phyloP scores from a whole-genome alignment of 108 stramenopile genomes.

The Nitzschia sp. region DNA sequence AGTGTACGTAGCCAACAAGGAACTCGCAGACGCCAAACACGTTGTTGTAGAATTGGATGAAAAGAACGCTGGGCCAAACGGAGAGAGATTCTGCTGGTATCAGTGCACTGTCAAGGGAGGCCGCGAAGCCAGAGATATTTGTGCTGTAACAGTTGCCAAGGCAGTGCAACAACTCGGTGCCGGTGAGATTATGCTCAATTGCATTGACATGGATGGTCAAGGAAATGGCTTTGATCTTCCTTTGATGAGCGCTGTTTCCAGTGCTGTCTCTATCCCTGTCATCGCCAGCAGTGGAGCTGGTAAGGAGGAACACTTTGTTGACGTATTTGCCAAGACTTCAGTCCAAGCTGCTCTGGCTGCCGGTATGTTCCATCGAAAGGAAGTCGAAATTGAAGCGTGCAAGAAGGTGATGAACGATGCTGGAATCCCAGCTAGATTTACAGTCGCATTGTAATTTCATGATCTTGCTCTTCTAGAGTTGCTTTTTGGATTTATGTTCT shows the following conservation, averaged over 20 bases:
- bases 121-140: constrained; percentile 88
- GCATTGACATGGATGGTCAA: constrained; percentile 99
- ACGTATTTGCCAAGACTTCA: constrained; percentile 85
- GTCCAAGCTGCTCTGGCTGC: constrained; percentile 96
- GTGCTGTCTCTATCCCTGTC: constrained; percentile 92
- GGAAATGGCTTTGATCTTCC: constrained; percentile 92
- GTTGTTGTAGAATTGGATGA: constrained; percentile 70
- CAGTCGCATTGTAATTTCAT: too few species aligned
- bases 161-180: constrained; percentile 89
- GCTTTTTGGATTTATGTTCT: too few species aligned
- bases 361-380: constrained; percentile 98
- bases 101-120: constrained; percentile 98
- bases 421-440: constrained; percentile 53
- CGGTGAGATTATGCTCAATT: constrained; percentile 98
- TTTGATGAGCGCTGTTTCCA: constrained; percentile 88
- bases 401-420: constrained; percentile 73
- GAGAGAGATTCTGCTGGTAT: constrained; percentile 92
- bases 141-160: constrained; percentile 88
- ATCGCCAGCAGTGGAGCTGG: constrained; percentile 98
- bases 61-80: constrained; percentile 70
- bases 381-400: constrained; percentile 90
- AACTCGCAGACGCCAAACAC: constrained; percentile 46
- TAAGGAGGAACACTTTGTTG: constrained; percentile 82
- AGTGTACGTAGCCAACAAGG: constrained; percentile 76
- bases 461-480: too few species aligned